A percentile compares a stretch with the other conserved stretches of the same genome.
Evolutionary conservation across 1,284 basidiomycete species (phyloP).

Genomic region (Malassezia slooffiae): DNA sequence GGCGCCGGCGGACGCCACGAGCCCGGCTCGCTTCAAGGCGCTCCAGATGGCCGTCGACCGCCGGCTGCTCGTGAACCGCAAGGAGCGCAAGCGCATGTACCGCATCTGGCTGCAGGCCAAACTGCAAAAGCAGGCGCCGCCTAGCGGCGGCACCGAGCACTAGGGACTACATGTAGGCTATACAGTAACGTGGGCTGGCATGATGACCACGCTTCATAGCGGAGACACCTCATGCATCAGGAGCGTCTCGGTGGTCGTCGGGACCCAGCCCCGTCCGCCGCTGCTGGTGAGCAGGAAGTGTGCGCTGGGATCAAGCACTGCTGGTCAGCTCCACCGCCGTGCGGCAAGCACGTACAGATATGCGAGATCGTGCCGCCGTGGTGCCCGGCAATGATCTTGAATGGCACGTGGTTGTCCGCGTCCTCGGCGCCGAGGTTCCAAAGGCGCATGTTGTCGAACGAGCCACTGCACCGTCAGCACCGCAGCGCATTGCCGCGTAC

Average conservation of each 20-base stretch:
- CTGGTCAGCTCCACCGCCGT: neutral
- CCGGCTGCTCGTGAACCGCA: conserved; percentile 39
- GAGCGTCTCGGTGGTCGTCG: conserved; percentile 32
- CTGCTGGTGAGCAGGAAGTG: conserved; percentile 80
- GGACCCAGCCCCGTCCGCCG: conserved; percentile 81
- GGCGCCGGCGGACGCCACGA: conserved; percentile 11
- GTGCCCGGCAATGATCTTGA: conserved; percentile 92
- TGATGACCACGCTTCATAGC: no score
- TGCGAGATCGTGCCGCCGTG: conserved; percentile 85
- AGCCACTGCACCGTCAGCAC: conserved; percentile 55
- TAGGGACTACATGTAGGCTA: no score
- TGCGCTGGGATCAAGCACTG: conserved; percentile 75
- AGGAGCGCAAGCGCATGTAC: conserved; percentile 43
- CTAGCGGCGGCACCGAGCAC: no score
- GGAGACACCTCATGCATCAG: conserved; percentile 40
- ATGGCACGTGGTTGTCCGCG: conserved; percentile 52
- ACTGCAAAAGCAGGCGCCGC: conserved; percentile 17
- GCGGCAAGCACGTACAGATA: conserved; percentile 57
- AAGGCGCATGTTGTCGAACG: conserved; percentile 79
- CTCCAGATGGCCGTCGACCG: conserved; percentile 41
- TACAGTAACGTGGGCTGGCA: no score
- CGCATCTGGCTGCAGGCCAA: conserved; percentile 42
- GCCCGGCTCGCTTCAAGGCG: conserved; percentile 25
- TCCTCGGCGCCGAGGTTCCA: conserved; percentile 69
- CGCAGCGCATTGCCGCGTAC: conserved; percentile 37